These are phyloP conservation scores for Colletotrichum liriopes DNA, from an alignment of 2,329 filamentous ascomycete species.

Conservation along the genomic window DNA sequence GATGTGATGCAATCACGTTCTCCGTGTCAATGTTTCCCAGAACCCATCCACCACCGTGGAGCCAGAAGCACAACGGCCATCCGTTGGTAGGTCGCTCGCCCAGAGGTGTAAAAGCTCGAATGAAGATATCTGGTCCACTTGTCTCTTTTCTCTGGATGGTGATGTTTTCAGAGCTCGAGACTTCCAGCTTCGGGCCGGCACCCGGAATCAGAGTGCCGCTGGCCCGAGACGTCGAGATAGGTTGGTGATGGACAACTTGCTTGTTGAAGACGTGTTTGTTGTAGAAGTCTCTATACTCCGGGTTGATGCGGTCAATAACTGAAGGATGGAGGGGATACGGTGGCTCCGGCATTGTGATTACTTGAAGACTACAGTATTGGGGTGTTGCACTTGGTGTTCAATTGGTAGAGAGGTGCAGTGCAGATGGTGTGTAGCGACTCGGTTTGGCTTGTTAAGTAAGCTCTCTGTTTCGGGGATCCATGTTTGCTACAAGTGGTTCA, in stretches of 20 bases:
- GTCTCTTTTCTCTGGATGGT: conserved; percentile 59
- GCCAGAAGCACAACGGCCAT: conserved; percentile 71
- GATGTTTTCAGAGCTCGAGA: conserved; percentile 63
- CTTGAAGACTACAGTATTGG: background rate
- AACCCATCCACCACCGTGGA: conserved; percentile 73
- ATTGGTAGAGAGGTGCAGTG: background rate
- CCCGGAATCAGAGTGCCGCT: conserved; percentile 68
- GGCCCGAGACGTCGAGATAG: conserved; percentile 65
- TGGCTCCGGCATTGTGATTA: conserved; percentile 50
- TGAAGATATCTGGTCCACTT: conserved; percentile 61
- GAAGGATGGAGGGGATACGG: conserved; percentile 42
- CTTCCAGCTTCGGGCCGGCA: conserved; percentile 63
- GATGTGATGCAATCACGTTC: conserved; percentile 69
- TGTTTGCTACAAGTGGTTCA: background rate
- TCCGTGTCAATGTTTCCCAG: conserved; percentile 71
- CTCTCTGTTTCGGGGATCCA: background rate
- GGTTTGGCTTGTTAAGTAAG: background rate
- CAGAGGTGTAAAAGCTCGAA: conserved; percentile 67
- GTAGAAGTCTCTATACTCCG: conserved; percentile 68
- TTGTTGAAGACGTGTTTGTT: conserved; percentile 65
- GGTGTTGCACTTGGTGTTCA: too few species aligned
- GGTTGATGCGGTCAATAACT: conserved; percentile 58
- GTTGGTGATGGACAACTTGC: conserved; percentile 69
- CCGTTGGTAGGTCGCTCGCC: conserved; percentile 60
- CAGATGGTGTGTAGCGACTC: background rate